These are phyloP conservation scores for Lepidium didymum DNA, from an alignment of 345 rosid species.

Conservation along the genomic window DNA sequence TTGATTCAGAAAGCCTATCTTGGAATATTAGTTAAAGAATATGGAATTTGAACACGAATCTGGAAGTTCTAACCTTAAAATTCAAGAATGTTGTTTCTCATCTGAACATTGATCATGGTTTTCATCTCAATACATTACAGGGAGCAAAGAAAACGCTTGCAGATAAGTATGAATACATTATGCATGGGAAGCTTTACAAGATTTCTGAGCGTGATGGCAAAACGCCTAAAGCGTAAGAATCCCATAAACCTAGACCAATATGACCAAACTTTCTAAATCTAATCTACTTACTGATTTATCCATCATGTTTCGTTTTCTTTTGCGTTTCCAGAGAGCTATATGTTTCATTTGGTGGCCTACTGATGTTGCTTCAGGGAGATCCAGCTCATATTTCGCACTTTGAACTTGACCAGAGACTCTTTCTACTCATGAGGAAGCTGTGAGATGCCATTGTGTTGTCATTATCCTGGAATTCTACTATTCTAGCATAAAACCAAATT, in stretches of 20 bases:
- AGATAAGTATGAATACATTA: slow-evolving; percentile 78
- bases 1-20: background rate
- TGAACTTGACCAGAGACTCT: slow-evolving; percentile 79
- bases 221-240: slow-evolving; percentile 60
- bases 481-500: background rate
- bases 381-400: slow-evolving; percentile 59
- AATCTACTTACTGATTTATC: background rate
- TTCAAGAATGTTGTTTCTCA: background rate
- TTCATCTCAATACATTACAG: slow-evolving; percentile 25
- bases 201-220: slow-evolving; percentile 62
- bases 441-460: slow-evolving; percentile 16
- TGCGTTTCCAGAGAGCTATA: slow-evolving; percentile 54
- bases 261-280: background rate
- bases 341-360: slow-evolving; percentile 76
- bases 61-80: background rate
- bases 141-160: slow-evolving; percentile 75
- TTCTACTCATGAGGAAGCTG: slow-evolving; percentile 68
- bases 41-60: background rate
- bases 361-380: slow-evolving; percentile 82
- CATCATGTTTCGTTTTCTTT: background rate
- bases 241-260: background rate
- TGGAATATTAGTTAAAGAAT: background rate
- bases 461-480: background rate
- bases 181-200: slow-evolving; percentile 91
- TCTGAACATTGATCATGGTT: background rate